phyloP scores from a whole-genome alignment of 2,329 filamentous ascomycete genomes.

The Ciborinia camelliae region DNA sequence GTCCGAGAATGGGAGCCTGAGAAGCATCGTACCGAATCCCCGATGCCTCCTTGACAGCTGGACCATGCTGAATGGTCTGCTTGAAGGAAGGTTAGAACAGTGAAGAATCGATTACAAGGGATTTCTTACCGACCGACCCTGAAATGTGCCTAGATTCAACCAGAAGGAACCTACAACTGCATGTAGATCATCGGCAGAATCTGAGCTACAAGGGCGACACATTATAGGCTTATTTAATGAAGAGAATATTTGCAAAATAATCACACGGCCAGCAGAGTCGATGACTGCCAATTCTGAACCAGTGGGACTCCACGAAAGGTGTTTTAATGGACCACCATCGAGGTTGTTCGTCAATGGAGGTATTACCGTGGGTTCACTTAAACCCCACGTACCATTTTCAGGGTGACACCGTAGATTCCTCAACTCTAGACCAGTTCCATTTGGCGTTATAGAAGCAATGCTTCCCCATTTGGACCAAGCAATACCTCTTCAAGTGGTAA shows the following conservation, averaged over 20 bases:
- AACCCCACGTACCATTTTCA: constrained; percentile 68
- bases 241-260: constrained; percentile 67
- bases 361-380: constrained; percentile 68
- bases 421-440: constrained; percentile 68
- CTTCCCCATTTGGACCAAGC: constrained; percentile 87
- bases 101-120: background rate
- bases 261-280: constrained; percentile 74
- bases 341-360: constrained; percentile 58
- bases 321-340: constrained; percentile 65
- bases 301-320: constrained; percentile 74
- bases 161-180: constrained; percentile 82
- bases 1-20: constrained; percentile 63
- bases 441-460: constrained; percentile 74
- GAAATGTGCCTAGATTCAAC: constrained; percentile 49
- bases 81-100: constrained; percentile 1
- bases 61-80: constrained; percentile 51
- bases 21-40: constrained; percentile 67
- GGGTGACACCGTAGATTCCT: constrained; percentile 68
- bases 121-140: constrained; percentile 32
- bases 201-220: constrained; percentile 60
- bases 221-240: constrained; percentile 69
- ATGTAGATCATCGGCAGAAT: constrained; percentile 69
- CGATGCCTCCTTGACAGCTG: constrained; percentile 59
- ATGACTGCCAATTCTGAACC: constrained; percentile 79
- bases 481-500: constrained; percentile 57